Base-by-base conservation (phyloP, 1,139 yeast species). In the Sugiyamaella grinbergsii region DNA sequence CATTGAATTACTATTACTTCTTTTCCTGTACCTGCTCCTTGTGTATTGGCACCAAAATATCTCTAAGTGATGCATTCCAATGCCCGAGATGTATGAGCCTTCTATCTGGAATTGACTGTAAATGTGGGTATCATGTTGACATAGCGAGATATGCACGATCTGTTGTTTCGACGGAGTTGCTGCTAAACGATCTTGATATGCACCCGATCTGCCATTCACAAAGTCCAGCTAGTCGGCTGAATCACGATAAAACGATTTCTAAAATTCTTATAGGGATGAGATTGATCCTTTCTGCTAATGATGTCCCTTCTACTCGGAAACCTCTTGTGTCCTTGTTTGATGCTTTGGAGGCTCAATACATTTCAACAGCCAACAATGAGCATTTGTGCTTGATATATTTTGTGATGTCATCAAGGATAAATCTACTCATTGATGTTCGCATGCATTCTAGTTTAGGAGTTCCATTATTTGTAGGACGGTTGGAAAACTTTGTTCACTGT, bases 21-120 rank as follows among this genome's bases (percentile, higher is more conserved):
- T 52, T 52, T 20, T 22, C 42, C 20, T 52, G 55, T 45, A 34
- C 31, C 6, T 52, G 55, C 29, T 20, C 38, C 2, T 7, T 42
- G 7, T 52, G 54, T 22, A 33, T 18, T 15, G 31, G 33, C 7
- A 26, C 22, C 3, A 15, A 23, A 6, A 15, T 31, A 13, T 42
- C 53, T 10, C 42, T 44, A 4, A 26, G 29, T 15, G 52, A 49
- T 23, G 18, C 29, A 10, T 44, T 49, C 18, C 49, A 44, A 28
- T 49, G 52, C 20, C 42, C 49, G 11, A 44, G 22, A 19, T 49
- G 52, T 31, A 15, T 29, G 3, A 26, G 13, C 11, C 45, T 47
- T 6, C 15, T 47, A 20, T 16, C 16, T 15, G 40, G 34, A 6
- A 13, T 28, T 4, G 20, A 33, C 22, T 47, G 45, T 16, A 23